Conservation (phyloP, 1,284 basidiomycete species). For the Apiotrichum veenhuisii region DNA sequence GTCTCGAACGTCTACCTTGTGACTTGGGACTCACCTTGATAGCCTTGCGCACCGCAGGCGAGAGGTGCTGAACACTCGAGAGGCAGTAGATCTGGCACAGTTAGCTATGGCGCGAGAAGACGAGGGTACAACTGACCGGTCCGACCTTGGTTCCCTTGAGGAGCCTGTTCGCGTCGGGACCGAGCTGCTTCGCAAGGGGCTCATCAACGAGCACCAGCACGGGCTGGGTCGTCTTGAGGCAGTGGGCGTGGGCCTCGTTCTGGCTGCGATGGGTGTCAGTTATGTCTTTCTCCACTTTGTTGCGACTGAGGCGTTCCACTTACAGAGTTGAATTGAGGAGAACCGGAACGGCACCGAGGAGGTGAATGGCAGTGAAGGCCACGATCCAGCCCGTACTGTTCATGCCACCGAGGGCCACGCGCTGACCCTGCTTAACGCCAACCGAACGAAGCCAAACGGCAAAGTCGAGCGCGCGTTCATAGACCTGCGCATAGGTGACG, state of each 20-base stretch:
- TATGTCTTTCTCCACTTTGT: neutral
- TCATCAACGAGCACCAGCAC: conserved; percentile 33
- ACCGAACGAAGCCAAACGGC: conserved; percentile 33
- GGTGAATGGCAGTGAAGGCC: conserved; percentile 34
- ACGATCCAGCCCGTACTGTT: conserved; percentile 39
- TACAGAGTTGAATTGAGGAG: conserved; percentile 39
- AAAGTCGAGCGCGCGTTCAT: conserved; percentile 21
- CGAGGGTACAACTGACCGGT: neutral
- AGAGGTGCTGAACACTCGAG: conserved; percentile 4
- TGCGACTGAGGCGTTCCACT: conserved; percentile 12
- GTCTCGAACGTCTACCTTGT: too few relatives aligned
- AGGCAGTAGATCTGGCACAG: conserved; percentile 8
- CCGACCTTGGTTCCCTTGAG: conserved; percentile 7
- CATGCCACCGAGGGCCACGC: conserved; percentile 37
- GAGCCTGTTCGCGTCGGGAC: conserved; percentile 6
- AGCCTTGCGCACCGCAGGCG: neutral
- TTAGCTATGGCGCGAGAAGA: neutral
- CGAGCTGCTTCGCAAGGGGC: conserved; percentile 28
- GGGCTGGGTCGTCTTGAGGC: conserved; percentile 27
- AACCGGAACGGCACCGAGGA: conserved; percentile 39
- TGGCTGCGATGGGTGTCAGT: neutral
- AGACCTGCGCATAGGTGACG: conserved; percentile 30
- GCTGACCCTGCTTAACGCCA: conserved; percentile 29
- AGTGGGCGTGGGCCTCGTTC: conserved; percentile 19
- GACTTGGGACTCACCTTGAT: neutral